phyloP scores from a whole-genome alignment of 352 stramenopile genomes.

The Globisporangium takayamanum region DNA sequence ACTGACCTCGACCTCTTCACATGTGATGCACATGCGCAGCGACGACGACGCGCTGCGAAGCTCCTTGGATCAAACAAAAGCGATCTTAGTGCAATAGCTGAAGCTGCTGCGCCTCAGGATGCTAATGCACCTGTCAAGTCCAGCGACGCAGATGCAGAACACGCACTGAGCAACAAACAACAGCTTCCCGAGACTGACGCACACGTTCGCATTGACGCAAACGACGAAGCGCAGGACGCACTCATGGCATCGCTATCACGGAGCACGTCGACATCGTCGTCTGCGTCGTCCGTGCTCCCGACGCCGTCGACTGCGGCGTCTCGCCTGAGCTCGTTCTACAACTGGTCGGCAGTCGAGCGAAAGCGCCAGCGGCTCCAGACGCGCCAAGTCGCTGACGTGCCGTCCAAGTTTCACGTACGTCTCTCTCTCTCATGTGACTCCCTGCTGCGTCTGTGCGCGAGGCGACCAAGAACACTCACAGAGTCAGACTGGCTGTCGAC shows the following conservation, averaged over 20 bases:
- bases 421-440: conserved; percentile 1
- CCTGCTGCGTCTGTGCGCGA: background rate
- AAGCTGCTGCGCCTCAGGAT: background rate
- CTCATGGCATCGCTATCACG: conserved; percentile 10
- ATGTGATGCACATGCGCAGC: conserved; percentile 18
- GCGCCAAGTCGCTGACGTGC: conserved; percentile 11
- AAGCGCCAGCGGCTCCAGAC: conserved; percentile 26
- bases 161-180: too few relatives aligned
- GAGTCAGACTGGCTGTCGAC: background rate
- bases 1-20: background rate
- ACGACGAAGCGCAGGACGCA: background rate
- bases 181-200: background rate
- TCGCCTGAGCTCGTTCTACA: conserved; percentile 19
- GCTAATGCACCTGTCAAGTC: background rate
- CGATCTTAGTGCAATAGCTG: background rate
- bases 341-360: conserved; percentile 25
- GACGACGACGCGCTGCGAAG: conserved; percentile 55
- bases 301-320: conserved; percentile 3
- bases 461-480: background rate
- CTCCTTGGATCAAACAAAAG: conserved; percentile 18
- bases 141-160: background rate
- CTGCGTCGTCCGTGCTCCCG: conserved; percentile 2
- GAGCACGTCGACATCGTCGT: conserved; percentile 10
- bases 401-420: conserved; percentile 15
- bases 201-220: background rate